Percentiles rank a stretch among this genome's conserved stretches.
Conservation (phyloP, 2,329 filamentous ascomycete genomes). For the Pseudogymnoascus sp. region DNA sequence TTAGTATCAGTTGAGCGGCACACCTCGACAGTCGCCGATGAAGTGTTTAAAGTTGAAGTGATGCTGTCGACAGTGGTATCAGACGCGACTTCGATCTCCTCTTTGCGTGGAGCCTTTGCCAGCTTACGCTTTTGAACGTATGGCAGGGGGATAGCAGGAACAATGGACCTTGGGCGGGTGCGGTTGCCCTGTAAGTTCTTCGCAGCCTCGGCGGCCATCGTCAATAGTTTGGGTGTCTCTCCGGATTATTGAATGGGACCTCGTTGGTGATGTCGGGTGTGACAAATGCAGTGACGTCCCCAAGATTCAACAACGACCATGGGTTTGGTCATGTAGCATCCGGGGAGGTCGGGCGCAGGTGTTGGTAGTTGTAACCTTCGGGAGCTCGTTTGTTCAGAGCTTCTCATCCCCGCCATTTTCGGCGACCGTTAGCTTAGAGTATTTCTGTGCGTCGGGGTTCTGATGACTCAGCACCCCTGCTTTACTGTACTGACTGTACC, state of each 20-base stretch:
- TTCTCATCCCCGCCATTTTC: conserved; percentile 9
- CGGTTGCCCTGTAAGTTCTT: conserved; percentile 26
- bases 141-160: conserved; percentile 27
- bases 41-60: conserved; percentile 4
- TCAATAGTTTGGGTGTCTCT: conserved; percentile 18
- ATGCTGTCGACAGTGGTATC: background rate
- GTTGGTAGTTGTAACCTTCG: conserved; percentile 9
- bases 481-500: background rate
- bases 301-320: conserved; percentile 30
- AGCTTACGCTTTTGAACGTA: conserved; percentile 28
- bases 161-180: conserved; percentile 22
- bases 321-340: conserved; percentile 27
- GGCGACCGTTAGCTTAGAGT: conserved; percentile 5
- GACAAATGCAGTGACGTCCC: conserved; percentile 26
- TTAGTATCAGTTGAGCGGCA: background rate
- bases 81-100: conserved; percentile 17
- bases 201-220: conserved; percentile 21
- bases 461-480: conserved; percentile 2
- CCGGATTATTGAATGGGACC: conserved; percentile 10
- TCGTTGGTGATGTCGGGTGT: conserved; percentile 8
- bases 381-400: conserved; percentile 8
- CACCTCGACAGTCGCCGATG: background rate
- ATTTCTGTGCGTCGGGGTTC: conserved; percentile 4
- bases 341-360: conserved; percentile 22
- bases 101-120: conserved; percentile 19